A percentile compares a stretch with the other conserved stretches of the same genome.
These are phyloP conservation scores for Stachybotrys elegans DNA, from an alignment of 2,329 filamentous ascomycete species.

Conservation along the genomic window DNA sequence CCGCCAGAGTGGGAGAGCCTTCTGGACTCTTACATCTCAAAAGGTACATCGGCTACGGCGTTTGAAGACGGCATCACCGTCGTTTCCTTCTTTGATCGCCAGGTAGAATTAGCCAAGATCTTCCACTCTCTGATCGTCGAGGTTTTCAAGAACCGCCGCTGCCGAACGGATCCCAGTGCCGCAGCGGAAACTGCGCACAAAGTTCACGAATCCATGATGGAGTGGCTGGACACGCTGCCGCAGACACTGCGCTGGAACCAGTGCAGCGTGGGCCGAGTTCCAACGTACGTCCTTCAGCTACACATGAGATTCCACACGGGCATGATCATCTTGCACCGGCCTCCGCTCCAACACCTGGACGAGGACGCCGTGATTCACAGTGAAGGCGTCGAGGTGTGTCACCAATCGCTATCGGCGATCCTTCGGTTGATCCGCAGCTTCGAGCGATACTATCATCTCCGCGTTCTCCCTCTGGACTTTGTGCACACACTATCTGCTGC, in stretches of 20 bases:
- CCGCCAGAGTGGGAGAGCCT: conserved; percentile 42
- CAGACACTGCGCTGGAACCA: conserved; percentile 45
- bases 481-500: conserved; percentile 44
- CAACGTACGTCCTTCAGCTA: conserved; percentile 40
- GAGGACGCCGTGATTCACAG: conserved; percentile 31
- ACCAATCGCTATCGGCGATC: conserved; percentile 41
- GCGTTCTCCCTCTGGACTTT: conserved; percentile 40
- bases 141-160: conserved; percentile 42
- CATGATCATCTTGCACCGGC: conserved; percentile 47
- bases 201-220: conserved; percentile 41
- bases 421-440: conserved; percentile 39
- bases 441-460: conserved; percentile 36
- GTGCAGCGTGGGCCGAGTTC: conserved; percentile 42
- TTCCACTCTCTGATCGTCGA: conserved; percentile 45
- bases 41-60: conserved; percentile 36
- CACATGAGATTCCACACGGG: conserved; percentile 46
- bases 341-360: conserved; percentile 37
- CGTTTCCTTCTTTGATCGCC: conserved; percentile 40
- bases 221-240: conserved; percentile 40
- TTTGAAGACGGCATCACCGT: conserved; percentile 41
- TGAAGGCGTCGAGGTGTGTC: conserved; percentile 45
- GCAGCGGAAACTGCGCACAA: conserved; percentile 36
- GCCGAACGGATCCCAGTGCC: conserved; percentile 32
- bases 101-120: conserved; percentile 43
- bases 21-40: conserved; percentile 41